A percentile compares a stretch with the other conserved stretches of the same genome.
Conservation (phyloP, 2,329 filamentous ascomycete genomes). For the Ceratocystis papillata region DNA sequence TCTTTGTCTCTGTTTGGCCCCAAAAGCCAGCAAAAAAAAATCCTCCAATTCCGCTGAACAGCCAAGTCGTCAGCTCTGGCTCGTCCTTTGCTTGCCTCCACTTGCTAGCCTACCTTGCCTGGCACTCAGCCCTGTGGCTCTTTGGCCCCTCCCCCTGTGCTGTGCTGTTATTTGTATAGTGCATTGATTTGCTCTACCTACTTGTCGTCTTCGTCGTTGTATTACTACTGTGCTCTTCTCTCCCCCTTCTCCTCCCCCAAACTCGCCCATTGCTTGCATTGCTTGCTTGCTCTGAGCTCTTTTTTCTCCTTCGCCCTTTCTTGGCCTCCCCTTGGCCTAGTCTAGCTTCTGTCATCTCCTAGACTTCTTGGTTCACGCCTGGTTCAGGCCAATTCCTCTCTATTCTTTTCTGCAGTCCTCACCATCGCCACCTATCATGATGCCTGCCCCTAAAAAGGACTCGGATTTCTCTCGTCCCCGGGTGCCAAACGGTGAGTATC, state of each 20-base stretch:
- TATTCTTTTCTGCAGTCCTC: slow-evolving; percentile 15
- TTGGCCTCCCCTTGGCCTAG: background rate
- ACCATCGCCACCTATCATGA: slow-evolving; percentile 26
- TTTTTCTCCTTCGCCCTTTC: background rate
- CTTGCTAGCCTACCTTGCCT: no score
- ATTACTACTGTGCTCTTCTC: background rate
- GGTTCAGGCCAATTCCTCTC: slow-evolving; percentile 7
- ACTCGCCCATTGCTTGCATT: slow-evolving; percentile 20
- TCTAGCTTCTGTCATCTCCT: slow-evolving; percentile 14
- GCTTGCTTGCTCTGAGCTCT: slow-evolving; percentile 1
- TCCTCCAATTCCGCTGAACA: background rate
- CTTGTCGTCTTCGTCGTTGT: no score
- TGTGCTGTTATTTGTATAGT: no score
- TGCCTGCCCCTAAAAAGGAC: slow-evolving; percentile 36
- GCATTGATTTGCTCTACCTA: no score
- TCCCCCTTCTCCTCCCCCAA: slow-evolving; percentile 1
- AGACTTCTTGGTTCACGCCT: slow-evolving; percentile 1
- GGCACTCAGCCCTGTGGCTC: no score
- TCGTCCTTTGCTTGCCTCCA: slow-evolving; percentile 18
- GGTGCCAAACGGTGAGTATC: slow-evolving; percentile 33
- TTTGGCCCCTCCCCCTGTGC: no score
- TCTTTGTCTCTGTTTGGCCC: slow-evolving; percentile 4
- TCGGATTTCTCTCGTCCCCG: slow-evolving; percentile 28
- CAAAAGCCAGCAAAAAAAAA: slow-evolving; percentile 3
- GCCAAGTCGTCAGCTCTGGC: slow-evolving; percentile 6